These are phyloP conservation scores for Pelargonium cotyledonis DNA, from an alignment of 441 rosid genomes.

Conservation along the genomic window DNA sequence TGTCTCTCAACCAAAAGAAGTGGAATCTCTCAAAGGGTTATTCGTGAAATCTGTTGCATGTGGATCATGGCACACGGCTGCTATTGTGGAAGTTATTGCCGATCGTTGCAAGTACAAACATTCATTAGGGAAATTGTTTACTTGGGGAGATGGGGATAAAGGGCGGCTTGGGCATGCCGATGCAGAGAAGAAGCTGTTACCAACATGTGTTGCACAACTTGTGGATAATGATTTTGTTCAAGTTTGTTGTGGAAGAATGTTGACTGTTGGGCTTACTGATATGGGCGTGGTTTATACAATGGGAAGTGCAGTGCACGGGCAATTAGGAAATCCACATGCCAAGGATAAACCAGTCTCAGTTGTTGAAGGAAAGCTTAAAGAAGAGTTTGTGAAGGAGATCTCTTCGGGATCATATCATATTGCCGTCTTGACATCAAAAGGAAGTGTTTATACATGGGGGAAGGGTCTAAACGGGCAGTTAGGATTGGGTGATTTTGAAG, in stretches of 20 bases:
- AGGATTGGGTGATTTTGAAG: conserved; percentile 55
- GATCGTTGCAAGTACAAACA: not conserved
- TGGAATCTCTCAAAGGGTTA: conserved; percentile 46
- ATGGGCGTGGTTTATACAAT: conserved; percentile 57
- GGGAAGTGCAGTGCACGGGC: conserved; percentile 73
- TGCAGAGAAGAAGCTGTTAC: conserved; percentile 42
- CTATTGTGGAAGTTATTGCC: conserved; percentile 38
- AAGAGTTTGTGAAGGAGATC: conserved; percentile 40
- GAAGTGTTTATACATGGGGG: conserved; percentile 77
- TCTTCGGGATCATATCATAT: conserved; percentile 65
- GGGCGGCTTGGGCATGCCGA: conserved; percentile 61
- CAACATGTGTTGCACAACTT: conserved; percentile 52
- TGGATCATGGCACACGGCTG: conserved; percentile 83
- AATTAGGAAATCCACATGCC: conserved; percentile 60
- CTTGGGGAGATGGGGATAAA: conserved; percentile 87
- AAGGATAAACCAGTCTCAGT: conserved; percentile 48
- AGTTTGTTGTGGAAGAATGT: conserved; percentile 65
- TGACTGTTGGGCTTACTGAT: conserved; percentile 54
- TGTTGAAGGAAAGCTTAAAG: conserved; percentile 30
- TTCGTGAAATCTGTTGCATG: conserved; percentile 50
- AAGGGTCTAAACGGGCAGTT: conserved; percentile 61
- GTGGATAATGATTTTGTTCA: conserved; percentile 50
- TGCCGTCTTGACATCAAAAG: conserved; percentile 47
- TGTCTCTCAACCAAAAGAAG: conserved; percentile 55
- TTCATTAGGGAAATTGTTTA: conserved; percentile 48